Base-by-base conservation (phyloP, 192 early-diverging fungal species). In the Chytriomyces sp. region DNA sequence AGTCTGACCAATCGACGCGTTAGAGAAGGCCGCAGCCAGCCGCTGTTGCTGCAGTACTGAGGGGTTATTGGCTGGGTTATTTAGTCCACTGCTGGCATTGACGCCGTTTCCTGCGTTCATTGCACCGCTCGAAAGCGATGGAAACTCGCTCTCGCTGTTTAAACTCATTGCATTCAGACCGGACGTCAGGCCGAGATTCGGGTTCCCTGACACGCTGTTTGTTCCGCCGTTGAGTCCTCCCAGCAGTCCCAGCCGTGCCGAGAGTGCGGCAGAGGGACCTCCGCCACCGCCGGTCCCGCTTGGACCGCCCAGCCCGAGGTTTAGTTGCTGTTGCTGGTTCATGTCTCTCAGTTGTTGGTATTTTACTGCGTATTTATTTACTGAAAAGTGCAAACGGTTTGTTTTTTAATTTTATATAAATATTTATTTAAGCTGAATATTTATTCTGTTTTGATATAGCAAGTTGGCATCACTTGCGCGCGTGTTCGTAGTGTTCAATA, bases 401-500 rank as follows among this genome's bases (percentile, higher is more conserved):
- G 3, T 35, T 35, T 35, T 35, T 35, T 35, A 35, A 35, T 35
- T 35, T 35, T 35, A 35, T 4, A 4, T 35, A 35, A 0, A 35
- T 35, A 35, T 35, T 1, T 35, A 2, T 35, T 35, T 35, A 35
- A 35, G 35, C 35, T 69, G 35, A 35, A 3, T 35, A 1, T 35
- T 35, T 35, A 35, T 35, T 35, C 35, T 66, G 18, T n/a, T 24
- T 35, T 35, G n/a, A n/a, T n/a, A n/a, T n/a, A n/a, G 35, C 35
- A 35, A 35, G 35, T 35, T 35, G 35, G 4, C 35, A 35, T 64
- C 50, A 69, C 60, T 69, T 77, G 62, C 76, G n/a, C 50, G 57
- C 76, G 5, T 1, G 7, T 11, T 78, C 69, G 64, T 62, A 90
- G 76, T 93, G 91, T 62, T 87, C 78, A 66, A 90, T 77, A 77